Base-by-base conservation (phyloP, 441 rosid species). In the Sinapis alba region DNA sequence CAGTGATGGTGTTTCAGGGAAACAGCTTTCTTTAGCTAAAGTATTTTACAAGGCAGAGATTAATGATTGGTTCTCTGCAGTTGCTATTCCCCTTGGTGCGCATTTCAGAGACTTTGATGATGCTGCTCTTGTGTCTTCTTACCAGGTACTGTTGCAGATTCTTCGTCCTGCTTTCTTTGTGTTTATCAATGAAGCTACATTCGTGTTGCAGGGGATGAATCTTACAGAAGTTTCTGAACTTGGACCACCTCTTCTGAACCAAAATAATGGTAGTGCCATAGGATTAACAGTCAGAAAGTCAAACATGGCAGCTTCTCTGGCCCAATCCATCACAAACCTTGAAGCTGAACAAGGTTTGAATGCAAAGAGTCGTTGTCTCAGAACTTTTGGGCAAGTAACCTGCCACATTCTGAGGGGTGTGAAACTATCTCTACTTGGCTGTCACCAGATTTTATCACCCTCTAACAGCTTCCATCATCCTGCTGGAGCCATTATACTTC, bases 21-120 rank as follows among this genome's bases (percentile, higher is more conserved):
- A 53, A 45, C 81, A 88, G 34, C 86, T 91, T 71, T 86, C 90
- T 72, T 84, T 95, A 41, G 73, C 90, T 1, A 93, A 91, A 82
- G 85, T 93, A 4, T 87, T 78, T 41, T 93, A 91, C 79, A 77
- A 66, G 77, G 88, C 92, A 32, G 83, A 86, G 77, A 62, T 85
- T 53, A 64, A 71, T 59, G 93, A 89, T 65, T 87, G 95, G 92
- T 81, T 91, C 67, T 90, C 98, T 19, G 89, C 84, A 1, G 76
- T 80, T 74, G 91, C 88, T 6, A 79, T 91, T 62, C 98, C 98
- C 21, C 71, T 91, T 45, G 99, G 98, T 30, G 96, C 98, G 32
- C 94, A 73, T 66, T 89, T 84, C 78, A 86, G 88, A 84, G 96
- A 95, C 76, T 50, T 95, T 43, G 86, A 78, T 68, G 45, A 12